Percentiles rank a stretch among this genome's conserved stretches.
Conservation (phyloP, 2,329 filamentous ascomycete species). For the Chaetomium sp. region DNA sequence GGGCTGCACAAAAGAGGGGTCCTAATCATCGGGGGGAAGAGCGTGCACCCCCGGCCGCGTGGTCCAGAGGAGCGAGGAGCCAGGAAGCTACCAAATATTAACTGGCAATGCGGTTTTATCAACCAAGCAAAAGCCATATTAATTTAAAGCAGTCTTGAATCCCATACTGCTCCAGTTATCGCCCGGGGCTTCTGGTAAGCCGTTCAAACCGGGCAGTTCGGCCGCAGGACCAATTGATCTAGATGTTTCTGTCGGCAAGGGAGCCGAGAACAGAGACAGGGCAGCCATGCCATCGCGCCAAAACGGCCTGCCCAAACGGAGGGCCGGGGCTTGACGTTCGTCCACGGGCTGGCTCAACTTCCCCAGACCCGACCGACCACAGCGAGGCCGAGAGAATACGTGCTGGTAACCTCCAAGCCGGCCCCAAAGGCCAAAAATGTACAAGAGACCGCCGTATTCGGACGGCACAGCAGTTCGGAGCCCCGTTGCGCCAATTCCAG, state of each 20-base stretch:
- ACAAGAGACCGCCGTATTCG: too few species aligned
- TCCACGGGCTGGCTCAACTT: not conserved
- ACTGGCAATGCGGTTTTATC: constrained; percentile 5
- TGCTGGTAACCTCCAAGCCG: not conserved
- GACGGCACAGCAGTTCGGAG: too few species aligned
- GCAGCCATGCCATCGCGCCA: constrained; percentile 4
- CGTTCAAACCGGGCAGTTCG: too few species aligned
- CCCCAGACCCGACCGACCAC: not conserved
- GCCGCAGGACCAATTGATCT: not conserved
- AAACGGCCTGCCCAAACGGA: constrained; percentile 4
- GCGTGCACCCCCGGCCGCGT: not conserved
- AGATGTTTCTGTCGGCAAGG: not conserved
- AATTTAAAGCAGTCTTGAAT: not conserved
- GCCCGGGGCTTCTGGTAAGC: not conserved
- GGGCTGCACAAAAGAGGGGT: not conserved
- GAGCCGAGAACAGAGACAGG: not conserved
- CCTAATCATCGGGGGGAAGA: not conserved
- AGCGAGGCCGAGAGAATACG: not conserved
- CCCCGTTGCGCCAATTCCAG: too few species aligned
- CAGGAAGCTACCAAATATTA: too few species aligned
- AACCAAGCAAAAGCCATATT: not conserved
- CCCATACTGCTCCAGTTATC: not conserved
- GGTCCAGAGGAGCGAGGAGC: not conserved
- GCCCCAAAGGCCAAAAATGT: too few species aligned
- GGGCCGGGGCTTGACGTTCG: not conserved